Percentiles rank a stretch among this genome's conserved stretches.
These are phyloP conservation scores for Spiromastix sp. DNA, from an alignment of 2,329 filamentous ascomycete genomes.

Conservation along the genomic window DNA sequence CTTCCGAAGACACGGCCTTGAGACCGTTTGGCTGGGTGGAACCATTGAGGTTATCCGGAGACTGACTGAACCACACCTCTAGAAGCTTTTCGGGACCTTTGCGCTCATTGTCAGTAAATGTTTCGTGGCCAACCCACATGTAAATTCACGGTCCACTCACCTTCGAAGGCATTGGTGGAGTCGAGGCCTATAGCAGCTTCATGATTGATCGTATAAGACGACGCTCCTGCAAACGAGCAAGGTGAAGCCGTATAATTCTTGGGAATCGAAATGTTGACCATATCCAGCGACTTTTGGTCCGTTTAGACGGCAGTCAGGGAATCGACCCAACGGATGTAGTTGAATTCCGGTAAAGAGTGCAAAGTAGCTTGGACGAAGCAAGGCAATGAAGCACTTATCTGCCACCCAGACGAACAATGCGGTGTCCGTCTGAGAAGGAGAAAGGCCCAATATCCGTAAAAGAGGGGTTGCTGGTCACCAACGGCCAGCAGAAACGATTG, in stretches of 20 bases:
- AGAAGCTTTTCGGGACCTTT: constrained; percentile 88
- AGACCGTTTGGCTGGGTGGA: constrained; percentile 64
- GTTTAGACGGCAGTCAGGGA: too few species aligned
- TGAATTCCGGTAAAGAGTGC: constrained; percentile 12
- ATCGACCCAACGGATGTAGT: constrained; percentile 10
- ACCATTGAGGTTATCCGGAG: constrained; percentile 59
- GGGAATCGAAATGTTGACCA: constrained; percentile 76
- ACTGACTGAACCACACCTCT: constrained; percentile 94
- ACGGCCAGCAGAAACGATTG: constrained; percentile 57
- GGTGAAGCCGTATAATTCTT: constrained; percentile 73
- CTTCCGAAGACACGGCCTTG: constrained; percentile 72
- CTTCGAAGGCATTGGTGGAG: constrained; percentile 93
- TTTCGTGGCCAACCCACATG: not conserved
- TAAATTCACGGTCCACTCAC: constrained; percentile 32
- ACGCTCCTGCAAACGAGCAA: constrained; percentile 64
- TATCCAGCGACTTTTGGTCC: constrained; percentile 49
- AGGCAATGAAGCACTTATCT: constrained; percentile 74
- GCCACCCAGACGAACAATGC: constrained; percentile 93
- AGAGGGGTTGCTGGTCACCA: constrained; percentile 65
- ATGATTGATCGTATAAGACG: constrained; percentile 92
- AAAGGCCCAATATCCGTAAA: constrained; percentile 59
- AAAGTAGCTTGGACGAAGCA: constrained; percentile 20
- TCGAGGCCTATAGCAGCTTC: constrained; percentile 88
- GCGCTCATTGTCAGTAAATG: constrained; percentile 9
- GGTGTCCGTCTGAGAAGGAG: constrained; percentile 89